Conservation (phyloP, 805 yeast species). For the Pichia californica region DNA sequence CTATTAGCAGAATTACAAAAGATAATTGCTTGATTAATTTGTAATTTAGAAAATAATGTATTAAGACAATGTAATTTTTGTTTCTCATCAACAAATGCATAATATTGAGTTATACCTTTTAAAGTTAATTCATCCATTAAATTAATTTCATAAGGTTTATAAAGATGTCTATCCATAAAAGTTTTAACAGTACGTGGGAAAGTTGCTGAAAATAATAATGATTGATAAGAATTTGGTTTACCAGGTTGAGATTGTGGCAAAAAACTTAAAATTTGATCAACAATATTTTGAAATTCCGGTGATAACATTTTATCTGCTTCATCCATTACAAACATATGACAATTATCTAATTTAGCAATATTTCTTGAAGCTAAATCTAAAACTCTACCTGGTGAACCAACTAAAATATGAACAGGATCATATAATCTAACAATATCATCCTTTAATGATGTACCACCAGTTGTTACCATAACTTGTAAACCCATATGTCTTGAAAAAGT, state of each 20-base stretch:
- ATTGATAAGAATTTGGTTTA: constrained; percentile 54
- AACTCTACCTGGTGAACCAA: constrained; percentile 97
- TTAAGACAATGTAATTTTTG: constrained; percentile 95
- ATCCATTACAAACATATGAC: constrained; percentile 91
- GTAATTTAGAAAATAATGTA: constrained; percentile 88
- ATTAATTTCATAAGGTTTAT: constrained; percentile 91
- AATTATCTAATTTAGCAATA: constrained; percentile 79
- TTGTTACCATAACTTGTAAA: constrained; percentile 92
- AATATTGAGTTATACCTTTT: constrained; percentile 94
- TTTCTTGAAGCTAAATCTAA: constrained; percentile 86
- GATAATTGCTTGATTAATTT: constrained; percentile 93
- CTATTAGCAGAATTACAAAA: constrained; percentile 96
- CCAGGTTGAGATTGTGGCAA: constrained; percentile 49
- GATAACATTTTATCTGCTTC: constrained; percentile 97
- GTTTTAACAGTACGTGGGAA: constrained; percentile 91
- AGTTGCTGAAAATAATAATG: constrained; percentile 87
- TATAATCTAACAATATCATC: constrained; percentile 91
- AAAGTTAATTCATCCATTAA: constrained; percentile 96
- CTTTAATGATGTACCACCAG: constrained; percentile 92
- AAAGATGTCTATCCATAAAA: constrained; percentile 86
- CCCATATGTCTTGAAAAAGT: constrained; percentile 93
- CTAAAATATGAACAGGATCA: constrained; percentile 89
- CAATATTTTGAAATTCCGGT: constrained; percentile 79
- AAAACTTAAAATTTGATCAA: constrained; percentile 77
- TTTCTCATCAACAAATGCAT: constrained; percentile 96